Evolutionary conservation across 805 yeast species (phyloP), one percentile per base, ranked within the genome.

Genomic region (Cyberlindnera maritima): DNA sequence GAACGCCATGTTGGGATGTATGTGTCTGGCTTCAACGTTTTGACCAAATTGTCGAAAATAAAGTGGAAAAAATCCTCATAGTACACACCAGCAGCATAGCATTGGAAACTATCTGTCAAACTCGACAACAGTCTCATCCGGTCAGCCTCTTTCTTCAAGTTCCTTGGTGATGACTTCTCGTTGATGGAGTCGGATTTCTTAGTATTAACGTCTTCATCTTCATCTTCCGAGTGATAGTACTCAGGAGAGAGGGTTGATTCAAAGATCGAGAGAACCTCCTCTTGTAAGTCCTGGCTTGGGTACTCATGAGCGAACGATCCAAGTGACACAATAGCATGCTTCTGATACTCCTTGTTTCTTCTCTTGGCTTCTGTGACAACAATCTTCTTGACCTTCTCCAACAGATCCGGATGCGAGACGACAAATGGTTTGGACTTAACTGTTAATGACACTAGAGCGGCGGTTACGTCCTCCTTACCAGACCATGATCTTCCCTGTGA

Each of bases 401-500:
- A 60, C 6, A 79, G 38, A 0, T 59, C 70, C 1, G 54, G 47
- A 28, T 67, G 59, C 1, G 57, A 46, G 0, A 45, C 41, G 13
- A 82, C 54, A 37, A 60, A 68, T 0, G 54, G 56, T 39, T 70
- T 65, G 9, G 80, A 72, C 49, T 78, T 79, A 15, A 69, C 58
- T 0, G 83, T 60, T 28, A 86, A 70, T 2, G 79, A 65, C 0
- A 87, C 85, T 44, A 91, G 67, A 0, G 96, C 87, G 32, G 79
- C 80, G 17, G 89, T 68, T 1, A 94, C 75, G 25, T 72, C 64
- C 55, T 90, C 97, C 58, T 92, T 92, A 6, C 97, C 98, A 14
- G 75, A 74, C 94, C 96, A 92, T 10, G 92, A 77, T 49, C 95
- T 79, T 1, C 97, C 97, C 46, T 74, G 71, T 46, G 82, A 72